Evolutionary conservation across 148 eudicot genomes (phyloP).

Genomic region (Heliamphora exappendiculata): DNA sequence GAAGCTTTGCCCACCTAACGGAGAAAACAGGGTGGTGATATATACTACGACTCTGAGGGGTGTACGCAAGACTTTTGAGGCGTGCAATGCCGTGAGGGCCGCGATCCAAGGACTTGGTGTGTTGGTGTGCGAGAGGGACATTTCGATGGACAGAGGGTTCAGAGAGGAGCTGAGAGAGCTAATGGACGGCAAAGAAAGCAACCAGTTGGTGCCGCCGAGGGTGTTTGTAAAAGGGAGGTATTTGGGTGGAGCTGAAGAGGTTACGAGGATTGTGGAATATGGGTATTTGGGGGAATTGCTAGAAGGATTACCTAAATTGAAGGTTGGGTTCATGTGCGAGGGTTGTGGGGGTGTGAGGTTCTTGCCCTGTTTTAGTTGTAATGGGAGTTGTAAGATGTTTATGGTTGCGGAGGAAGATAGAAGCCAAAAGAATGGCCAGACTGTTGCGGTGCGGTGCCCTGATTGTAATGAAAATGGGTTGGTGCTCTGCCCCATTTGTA

Average conservation of each 20-base stretch:
- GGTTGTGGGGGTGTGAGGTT: slow-evolving; percentile 73
- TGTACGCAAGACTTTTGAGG: slow-evolving; percentile 66
- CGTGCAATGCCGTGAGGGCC: slow-evolving; percentile 58
- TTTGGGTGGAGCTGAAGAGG: slow-evolving; percentile 65
- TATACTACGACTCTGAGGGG: slow-evolving; percentile 75
- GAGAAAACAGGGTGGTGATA: slow-evolving; percentile 50
- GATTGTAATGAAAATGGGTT: slow-evolving; percentile 94
- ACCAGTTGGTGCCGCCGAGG: slow-evolving; percentile 42
- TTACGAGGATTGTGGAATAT: slow-evolving; percentile 56
- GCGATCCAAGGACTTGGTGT: slow-evolving; percentile 42
- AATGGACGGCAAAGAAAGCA: slow-evolving; percentile 33
- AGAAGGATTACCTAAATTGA: slow-evolving; percentile 42
- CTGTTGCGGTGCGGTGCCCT: slow-evolving; percentile 43
- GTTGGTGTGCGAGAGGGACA: slow-evolving; percentile 60
- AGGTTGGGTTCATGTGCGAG: slow-evolving; percentile 48
- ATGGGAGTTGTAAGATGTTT: slow-evolving; percentile 78
- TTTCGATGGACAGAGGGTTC: slow-evolving; percentile 79
- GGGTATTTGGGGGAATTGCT: slow-evolving; percentile 48
- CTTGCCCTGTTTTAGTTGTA: slow-evolving; percentile 70
- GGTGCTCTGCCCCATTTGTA: slow-evolving; percentile 77
- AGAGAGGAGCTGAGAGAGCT: slow-evolving; percentile 53
- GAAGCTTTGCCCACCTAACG: slow-evolving; percentile 55
- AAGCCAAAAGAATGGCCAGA: slow-evolving; percentile 11
- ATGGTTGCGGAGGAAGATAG: slow-evolving; percentile 24
- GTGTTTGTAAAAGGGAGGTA: slow-evolving; percentile 71